phyloP scores from a whole-genome alignment of 768 basidiomycete species.

The Termitomyces sp. region DNA sequence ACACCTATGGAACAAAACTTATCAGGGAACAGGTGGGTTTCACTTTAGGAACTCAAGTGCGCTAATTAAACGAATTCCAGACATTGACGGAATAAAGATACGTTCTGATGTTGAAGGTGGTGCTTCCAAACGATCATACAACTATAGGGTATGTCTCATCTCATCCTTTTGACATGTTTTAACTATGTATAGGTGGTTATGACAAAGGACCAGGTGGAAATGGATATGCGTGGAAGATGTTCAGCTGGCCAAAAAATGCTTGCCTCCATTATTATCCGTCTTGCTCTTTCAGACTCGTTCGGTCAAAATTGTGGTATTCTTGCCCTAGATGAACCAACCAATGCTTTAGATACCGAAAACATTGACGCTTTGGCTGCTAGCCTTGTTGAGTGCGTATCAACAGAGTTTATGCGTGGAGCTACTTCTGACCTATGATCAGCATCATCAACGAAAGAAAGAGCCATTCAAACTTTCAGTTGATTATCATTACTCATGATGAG shows the following conservation, averaged over 20 bases:
- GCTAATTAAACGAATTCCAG: slow-evolving; percentile 33
- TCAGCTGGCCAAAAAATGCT: slow-evolving; percentile 99
- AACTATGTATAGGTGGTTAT: slow-evolving; percentile 75
- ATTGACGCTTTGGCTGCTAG: slow-evolving; percentile 91
- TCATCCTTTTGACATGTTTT: slow-evolving; percentile 6
- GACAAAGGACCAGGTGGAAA: slow-evolving; percentile 98
- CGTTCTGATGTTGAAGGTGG: slow-evolving; percentile 90
- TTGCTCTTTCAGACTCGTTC: slow-evolving; percentile 96
- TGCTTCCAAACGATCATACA: slow-evolving; percentile 89
- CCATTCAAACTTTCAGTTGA: slow-evolving; percentile 91
- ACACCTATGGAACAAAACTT: slow-evolving; percentile 97
- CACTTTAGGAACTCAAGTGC: background rate
- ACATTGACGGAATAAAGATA: slow-evolving; percentile 97
- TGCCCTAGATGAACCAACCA: slow-evolving; percentile 96
- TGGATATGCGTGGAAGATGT: slow-evolving; percentile 99
- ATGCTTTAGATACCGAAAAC: slow-evolving; percentile 93
- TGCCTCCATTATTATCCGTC: slow-evolving; percentile 95
- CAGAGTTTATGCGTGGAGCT: background rate
- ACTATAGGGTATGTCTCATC: slow-evolving; percentile 71
- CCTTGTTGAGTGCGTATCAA: slow-evolving; percentile 76
- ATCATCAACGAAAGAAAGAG: slow-evolving; percentile 91
- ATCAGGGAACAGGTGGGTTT: slow-evolving; percentile 88
- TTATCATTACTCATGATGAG: slow-evolving; percentile 97
- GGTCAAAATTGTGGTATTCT: slow-evolving; percentile 97
- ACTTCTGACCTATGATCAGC: slow-evolving; percentile 31